Conservation (phyloP, 768 basidiomycete species). For the Amyloporia xantha region DNA sequence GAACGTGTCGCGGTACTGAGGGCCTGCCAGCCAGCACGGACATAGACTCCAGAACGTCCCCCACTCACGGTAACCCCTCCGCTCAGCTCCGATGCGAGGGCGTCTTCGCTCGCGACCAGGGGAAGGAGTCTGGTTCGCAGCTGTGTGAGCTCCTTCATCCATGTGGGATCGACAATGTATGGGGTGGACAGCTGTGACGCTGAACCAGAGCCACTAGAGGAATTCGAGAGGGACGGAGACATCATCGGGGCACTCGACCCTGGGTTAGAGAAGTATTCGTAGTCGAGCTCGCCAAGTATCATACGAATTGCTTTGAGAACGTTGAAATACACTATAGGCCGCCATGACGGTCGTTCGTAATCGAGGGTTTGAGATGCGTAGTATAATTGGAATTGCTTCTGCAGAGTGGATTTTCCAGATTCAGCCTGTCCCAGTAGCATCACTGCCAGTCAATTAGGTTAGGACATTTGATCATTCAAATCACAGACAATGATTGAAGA, state of each 20-base stretch:
- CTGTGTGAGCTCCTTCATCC: conserved; percentile 40
- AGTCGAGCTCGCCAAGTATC: conserved; percentile 67
- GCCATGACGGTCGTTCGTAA: conserved; percentile 34
- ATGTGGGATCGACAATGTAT: conserved; percentile 19
- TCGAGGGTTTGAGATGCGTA: conserved; percentile 48
- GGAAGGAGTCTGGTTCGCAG: conserved; percentile 55
- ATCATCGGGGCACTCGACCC: conserved; percentile 9
- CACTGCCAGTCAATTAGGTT: conserved; percentile 9
- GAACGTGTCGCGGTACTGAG: conserved; percentile 43
- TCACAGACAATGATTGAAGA: no score
- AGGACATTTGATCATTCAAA: no score
- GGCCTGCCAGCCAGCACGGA: conserved; percentile 69
- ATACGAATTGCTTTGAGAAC: conserved; percentile 68
- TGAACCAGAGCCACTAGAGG: conserved; percentile 12
- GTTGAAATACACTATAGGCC: conserved; percentile 41
- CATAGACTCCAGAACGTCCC: conserved; percentile 56
- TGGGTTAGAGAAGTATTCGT: conserved; percentile 34
- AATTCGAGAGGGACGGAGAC: conserved; percentile 9
- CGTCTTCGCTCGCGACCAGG: conserved; percentile 59
- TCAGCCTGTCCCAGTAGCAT: conserved; percentile 31
- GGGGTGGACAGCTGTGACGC: conserved; percentile 6
- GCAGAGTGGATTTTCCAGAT: conserved; percentile 72
- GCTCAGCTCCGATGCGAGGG: conserved; percentile 60
- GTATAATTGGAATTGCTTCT: conserved; percentile 80
- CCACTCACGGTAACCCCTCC: conserved; percentile 56